Conservation (phyloP, 2,329 filamentous ascomycete species). For the Blastomyces gilchristii region DNA sequence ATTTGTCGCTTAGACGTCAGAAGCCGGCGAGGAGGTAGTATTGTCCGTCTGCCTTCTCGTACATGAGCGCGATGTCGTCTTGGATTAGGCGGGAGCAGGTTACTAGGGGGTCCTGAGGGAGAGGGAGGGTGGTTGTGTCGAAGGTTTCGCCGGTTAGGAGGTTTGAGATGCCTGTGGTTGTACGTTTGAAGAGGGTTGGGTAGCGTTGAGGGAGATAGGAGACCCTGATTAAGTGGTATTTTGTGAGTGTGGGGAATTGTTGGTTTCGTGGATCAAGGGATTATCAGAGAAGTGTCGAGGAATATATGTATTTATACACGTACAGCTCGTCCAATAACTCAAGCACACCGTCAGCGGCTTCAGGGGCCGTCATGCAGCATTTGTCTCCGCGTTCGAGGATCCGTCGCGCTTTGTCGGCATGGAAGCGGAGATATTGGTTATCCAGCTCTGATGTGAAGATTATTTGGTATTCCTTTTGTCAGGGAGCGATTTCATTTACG, state of each 20-base stretch:
- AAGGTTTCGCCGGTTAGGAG: slow-evolving; percentile 61
- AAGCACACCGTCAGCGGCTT: slow-evolving; percentile 60
- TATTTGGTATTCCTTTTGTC: neutral
- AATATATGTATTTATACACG: slow-evolving; percentile 2
- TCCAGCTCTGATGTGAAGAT: slow-evolving; percentile 52
- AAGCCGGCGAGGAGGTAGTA: slow-evolving; percentile 76
- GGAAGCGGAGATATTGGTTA: slow-evolving; percentile 63
- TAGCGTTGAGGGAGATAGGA: slow-evolving; percentile 66
- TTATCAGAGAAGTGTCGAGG: neutral
- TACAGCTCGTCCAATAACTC: slow-evolving; percentile 67
- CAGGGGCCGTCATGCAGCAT: slow-evolving; percentile 58
- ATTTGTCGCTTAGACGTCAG: slow-evolving; percentile 73
- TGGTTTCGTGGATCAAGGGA: neutral
- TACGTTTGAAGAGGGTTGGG: slow-evolving; percentile 57
- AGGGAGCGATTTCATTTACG: neutral
- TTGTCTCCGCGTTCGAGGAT: slow-evolving; percentile 57
- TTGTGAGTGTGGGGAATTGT: slow-evolving; percentile 2
- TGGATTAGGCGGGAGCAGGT: slow-evolving; percentile 63
- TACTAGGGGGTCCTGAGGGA: slow-evolving; percentile 68
- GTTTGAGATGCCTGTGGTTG: slow-evolving; percentile 55
- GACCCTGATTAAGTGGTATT: slow-evolving; percentile 21
- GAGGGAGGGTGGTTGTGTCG: slow-evolving; percentile 53
- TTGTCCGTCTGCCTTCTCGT: slow-evolving; percentile 63
- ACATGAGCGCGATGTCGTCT: slow-evolving; percentile 77
- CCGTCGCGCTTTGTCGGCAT: slow-evolving; percentile 58